Evolutionary conservation across 176 grass and related monocot genomes (phyloP).

Genomic region (Phragmites australis): DNA sequence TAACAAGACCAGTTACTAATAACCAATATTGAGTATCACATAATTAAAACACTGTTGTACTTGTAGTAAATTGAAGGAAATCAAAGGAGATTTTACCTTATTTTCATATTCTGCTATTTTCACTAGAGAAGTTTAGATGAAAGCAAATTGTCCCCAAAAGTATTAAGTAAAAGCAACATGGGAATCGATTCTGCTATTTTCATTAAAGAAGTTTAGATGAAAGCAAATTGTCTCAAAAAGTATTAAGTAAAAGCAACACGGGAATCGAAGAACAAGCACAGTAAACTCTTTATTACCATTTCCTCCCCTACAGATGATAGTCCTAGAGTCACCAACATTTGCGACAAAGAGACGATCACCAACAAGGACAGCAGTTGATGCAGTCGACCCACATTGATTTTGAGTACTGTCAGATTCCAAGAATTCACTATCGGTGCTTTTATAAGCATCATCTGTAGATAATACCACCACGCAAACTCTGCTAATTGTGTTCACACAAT

Average conservation of each 20-base stretch:
- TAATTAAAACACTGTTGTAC: not conserved
- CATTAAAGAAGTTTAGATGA: not conserved
- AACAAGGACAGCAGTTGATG: conserved; percentile 60
- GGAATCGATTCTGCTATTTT: not conserved
- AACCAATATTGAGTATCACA: not conserved
- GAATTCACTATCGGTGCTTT: conserved; percentile 60
- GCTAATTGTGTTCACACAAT: conserved; percentile 6
- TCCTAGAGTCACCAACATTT: conserved; percentile 67
- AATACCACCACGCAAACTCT: not conserved
- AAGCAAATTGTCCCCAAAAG: not conserved
- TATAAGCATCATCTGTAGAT: conserved; percentile 61
- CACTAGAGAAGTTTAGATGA: not conserved
- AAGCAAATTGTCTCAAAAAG: not conserved
- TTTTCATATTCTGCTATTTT: not conserved
- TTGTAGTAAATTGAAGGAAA: conserved; percentile 6
- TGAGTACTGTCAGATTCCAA: conserved; percentile 63
- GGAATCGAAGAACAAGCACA: not conserved
- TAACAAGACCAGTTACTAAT: not conserved
- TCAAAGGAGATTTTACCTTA: not conserved
- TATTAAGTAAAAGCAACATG: not conserved
- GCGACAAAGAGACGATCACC: conserved; percentile 57
- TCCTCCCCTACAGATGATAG: conserved; percentile 58
- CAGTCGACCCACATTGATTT: conserved; percentile 60
- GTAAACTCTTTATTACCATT: conserved; percentile 42
- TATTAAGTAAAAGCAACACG: not conserved